Evolutionary conservation across 768 basidiomycete genomes (phyloP).

Genomic region (Kwoniella heveanensis): DNA sequence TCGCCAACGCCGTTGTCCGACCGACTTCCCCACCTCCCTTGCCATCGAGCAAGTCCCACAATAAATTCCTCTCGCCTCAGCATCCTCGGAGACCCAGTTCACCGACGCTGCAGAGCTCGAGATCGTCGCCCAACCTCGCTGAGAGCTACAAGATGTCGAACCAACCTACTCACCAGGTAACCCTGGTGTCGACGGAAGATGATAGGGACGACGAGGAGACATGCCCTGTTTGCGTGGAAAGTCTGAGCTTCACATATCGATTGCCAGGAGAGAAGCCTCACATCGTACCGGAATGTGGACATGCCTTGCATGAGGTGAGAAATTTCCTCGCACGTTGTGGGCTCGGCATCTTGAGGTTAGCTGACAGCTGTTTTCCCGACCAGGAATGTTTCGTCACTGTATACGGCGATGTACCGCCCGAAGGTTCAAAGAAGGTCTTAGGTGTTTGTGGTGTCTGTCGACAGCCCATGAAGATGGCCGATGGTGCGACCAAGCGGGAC

Average conservation of each 20-base stretch:
- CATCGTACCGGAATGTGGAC: slow-evolving; percentile 95
- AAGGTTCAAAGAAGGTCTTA: slow-evolving; percentile 66
- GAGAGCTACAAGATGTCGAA: slow-evolving; percentile 29
- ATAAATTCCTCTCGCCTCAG: slow-evolving; percentile 22
- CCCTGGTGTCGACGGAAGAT: slow-evolving; percentile 40
- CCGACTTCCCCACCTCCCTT: slow-evolving; percentile 36
- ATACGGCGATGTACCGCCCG: slow-evolving; percentile 79
- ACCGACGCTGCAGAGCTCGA: slow-evolving; percentile 17
- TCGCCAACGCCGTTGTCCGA: slow-evolving; percentile 39
- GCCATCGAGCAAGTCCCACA: slow-evolving; percentile 14
- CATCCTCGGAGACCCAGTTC: neutral
- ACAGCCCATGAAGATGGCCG: slow-evolving; percentile 92
- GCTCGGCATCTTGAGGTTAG: slow-evolving; percentile 31
- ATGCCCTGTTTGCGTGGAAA: slow-evolving; percentile 96
- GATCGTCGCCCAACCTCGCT: slow-evolving; percentile 37
- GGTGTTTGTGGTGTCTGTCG: slow-evolving; percentile 97
- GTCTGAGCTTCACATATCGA: slow-evolving; percentile 86
- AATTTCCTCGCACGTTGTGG: slow-evolving; percentile 44
- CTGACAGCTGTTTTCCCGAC: slow-evolving; percentile 1
- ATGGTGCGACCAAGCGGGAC: slow-evolving; percentile 72
- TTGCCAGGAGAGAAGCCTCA: slow-evolving; percentile 96
- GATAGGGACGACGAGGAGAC: slow-evolving; percentile 70
- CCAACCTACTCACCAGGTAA: slow-evolving; percentile 40
- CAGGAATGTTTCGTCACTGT: slow-evolving; percentile 96
- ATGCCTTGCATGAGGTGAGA: slow-evolving; percentile 84